Evolutionary conservation across 805 yeast species (phyloP).

Genomic region (Candida taoyuanica): DNA sequence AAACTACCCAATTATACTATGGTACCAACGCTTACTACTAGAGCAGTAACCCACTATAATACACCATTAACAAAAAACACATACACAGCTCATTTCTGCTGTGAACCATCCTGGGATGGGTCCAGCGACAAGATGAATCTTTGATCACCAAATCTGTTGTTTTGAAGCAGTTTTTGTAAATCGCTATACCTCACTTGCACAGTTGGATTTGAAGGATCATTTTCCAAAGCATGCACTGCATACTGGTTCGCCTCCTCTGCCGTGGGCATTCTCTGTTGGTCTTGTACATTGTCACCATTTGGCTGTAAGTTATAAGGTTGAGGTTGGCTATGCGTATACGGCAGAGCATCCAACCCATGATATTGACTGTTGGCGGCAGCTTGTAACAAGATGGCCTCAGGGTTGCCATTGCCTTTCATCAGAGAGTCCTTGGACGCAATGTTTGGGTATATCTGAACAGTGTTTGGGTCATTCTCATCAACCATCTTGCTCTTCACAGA

Average conservation of each 20-base stretch:
- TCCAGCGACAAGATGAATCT: constrained; percentile 10
- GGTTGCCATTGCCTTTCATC: constrained; percentile 1
- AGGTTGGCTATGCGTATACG: constrained; percentile 1
- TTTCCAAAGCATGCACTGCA: constrained; percentile 7
- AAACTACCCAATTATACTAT: too few species aligned
- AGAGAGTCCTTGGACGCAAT: constrained; percentile 1
- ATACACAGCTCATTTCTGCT: not conserved
- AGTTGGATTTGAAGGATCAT: constrained; percentile 5
- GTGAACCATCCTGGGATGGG: not conserved
- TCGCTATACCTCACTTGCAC: constrained; percentile 13
- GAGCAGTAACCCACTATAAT: too few species aligned
- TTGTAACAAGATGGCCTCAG: constrained; percentile 8
- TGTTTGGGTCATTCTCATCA: not conserved
- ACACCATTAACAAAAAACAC: too few species aligned
- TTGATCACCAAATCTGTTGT: constrained; percentile 6
- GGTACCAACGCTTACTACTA: too few species aligned
- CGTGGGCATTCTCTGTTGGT: not conserved
- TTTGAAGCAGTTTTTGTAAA: constrained; percentile 10
- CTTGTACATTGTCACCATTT: not conserved
- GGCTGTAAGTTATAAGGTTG: not conserved
- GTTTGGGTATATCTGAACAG: constrained; percentile 4
- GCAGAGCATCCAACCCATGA: constrained; percentile 3
- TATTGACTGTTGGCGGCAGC: constrained; percentile 8
- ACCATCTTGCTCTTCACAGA: constrained; percentile 1
- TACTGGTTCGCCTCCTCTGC: constrained; percentile 4